Evolutionary conservation across 139 green algal species (phyloP).

Genomic region (Pseudopediastrum boryanum): DNA sequence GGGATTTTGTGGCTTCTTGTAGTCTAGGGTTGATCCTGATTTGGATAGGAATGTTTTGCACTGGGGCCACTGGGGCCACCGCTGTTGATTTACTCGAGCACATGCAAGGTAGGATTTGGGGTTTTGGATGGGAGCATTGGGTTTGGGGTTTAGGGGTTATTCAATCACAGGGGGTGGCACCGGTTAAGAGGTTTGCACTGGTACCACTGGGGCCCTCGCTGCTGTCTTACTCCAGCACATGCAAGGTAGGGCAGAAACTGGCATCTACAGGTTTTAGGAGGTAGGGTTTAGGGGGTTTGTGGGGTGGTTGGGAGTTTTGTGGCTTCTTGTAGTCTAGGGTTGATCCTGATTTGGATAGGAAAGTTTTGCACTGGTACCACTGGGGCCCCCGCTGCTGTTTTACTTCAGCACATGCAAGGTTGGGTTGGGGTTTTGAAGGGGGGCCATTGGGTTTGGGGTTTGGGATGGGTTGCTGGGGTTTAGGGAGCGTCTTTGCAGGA

Average conservation of each 20-base stretch:
- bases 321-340: too few relatives aligned
- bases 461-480: background rate
- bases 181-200: slow-evolving; percentile 89
- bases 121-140: too few relatives aligned
- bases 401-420: slow-evolving; percentile 84
- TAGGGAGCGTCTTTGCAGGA: too few relatives aligned
- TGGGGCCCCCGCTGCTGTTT: slow-evolving; percentile 86
- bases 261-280: background rate
- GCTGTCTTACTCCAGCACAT: slow-evolving; percentile 80
- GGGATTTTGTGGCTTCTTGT: too few relatives aligned
- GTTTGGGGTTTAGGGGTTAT: too few relatives aligned
- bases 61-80: slow-evolving; percentile 91
- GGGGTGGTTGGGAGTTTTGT: too few relatives aligned
- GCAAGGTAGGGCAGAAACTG: background rate
- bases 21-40: too few relatives aligned
- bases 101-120: slow-evolving; percentile 55
- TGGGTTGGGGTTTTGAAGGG: background rate
- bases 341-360: too few relatives aligned
- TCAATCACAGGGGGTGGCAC: slow-evolving; percentile 87
- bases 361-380: slow-evolving; percentile 93
- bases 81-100: slow-evolving; percentile 79
- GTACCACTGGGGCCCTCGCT: slow-evolving; percentile 92
- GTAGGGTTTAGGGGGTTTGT: background rate
- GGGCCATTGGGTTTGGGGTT: too few relatives aligned
- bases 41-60: slow-evolving; percentile 91